A percentile compares a stretch with the other conserved stretches of the same genome.
phyloP scores from a whole-genome alignment of 495 filamentous ascomycete genomes.

The Daldinia grandis region DNA sequence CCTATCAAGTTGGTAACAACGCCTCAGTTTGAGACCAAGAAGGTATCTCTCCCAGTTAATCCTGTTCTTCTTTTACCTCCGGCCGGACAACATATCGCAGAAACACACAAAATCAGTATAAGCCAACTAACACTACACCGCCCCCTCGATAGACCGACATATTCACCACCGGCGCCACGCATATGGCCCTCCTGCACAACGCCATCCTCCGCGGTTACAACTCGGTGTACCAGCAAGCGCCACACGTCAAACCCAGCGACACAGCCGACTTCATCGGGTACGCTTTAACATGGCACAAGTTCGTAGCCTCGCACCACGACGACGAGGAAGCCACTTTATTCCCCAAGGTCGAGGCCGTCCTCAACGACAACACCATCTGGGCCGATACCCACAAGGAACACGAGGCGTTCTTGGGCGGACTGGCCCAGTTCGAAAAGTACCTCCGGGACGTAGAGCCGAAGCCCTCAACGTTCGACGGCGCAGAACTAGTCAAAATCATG shows the following conservation, averaged over 20 bases:
- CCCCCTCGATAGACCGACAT: slow-evolving; percentile 51
- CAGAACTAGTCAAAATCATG: slow-evolving; percentile 59
- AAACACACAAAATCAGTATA: neutral
- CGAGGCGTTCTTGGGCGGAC: slow-evolving; percentile 59
- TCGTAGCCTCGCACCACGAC: slow-evolving; percentile 63
- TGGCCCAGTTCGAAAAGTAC: slow-evolving; percentile 59
- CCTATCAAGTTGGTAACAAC: slow-evolving; percentile 59
- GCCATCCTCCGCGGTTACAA: slow-evolving; percentile 67
- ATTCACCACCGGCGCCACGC: slow-evolving; percentile 62
- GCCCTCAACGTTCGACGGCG: slow-evolving; percentile 50
- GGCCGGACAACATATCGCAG: neutral
- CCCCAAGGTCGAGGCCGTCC: slow-evolving; percentile 59
- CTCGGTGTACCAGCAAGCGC: slow-evolving; percentile 64
- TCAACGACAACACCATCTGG: slow-evolving; percentile 57
- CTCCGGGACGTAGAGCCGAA: slow-evolving; percentile 45
- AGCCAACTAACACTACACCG: neutral
- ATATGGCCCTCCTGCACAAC: slow-evolving; percentile 69
- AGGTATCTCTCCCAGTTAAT: slow-evolving; percentile 40
- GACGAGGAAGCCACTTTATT: slow-evolving; percentile 63
- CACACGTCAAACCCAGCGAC: slow-evolving; percentile 52
- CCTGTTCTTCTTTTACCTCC: neutral
- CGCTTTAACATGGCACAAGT: slow-evolving; percentile 58
- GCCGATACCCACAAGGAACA: slow-evolving; percentile 60
- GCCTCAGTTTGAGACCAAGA: slow-evolving; percentile 56
- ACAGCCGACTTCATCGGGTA: slow-evolving; percentile 62